phyloP scores from a whole-genome alignment of 495 filamentous ascomycete genomes.

The Cercophora samala region DNA sequence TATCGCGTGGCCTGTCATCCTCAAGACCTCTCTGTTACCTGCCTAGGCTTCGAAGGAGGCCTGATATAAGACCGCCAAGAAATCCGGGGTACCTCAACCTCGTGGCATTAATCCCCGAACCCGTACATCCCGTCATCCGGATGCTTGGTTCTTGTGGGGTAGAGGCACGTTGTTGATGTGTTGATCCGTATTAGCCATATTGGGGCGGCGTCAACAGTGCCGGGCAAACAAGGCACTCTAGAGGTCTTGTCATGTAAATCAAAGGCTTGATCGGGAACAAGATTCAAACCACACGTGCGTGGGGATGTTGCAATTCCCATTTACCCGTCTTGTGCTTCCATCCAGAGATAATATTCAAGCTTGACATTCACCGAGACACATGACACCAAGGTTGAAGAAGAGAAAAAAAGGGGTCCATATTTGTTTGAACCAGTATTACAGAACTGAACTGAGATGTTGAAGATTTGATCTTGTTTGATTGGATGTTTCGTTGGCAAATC shows the following conservation, averaged over 20 bases:
- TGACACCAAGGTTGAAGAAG: too few relatives aligned
- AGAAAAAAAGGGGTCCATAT: neutral
- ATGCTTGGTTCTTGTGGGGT: constrained; percentile 13
- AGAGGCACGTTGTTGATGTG: neutral
- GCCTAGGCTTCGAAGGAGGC: neutral
- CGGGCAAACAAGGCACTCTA: neutral
- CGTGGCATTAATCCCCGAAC: constrained; percentile 6
- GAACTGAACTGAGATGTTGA: neutral
- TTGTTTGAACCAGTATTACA: neutral
- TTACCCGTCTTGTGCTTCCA: neutral
- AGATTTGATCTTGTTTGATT: neutral
- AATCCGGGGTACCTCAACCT: neutral
- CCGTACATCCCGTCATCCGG: constrained; percentile 17
- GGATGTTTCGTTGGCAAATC: too few relatives aligned
- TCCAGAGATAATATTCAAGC: too few relatives aligned
- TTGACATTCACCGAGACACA: too few relatives aligned
- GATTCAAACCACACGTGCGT: neutral
- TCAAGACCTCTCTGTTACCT: neutral
- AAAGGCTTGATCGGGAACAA: neutral
- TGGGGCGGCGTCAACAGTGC: constrained; percentile 4
- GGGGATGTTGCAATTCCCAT: neutral
- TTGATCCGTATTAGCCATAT: constrained; percentile 15
- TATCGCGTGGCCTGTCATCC: neutral
- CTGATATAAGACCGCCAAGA: neutral
- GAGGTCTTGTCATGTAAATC: neutral